phyloP scores from a whole-genome alignment of 106 monocot species.

The Dioscorea alata region DNA sequence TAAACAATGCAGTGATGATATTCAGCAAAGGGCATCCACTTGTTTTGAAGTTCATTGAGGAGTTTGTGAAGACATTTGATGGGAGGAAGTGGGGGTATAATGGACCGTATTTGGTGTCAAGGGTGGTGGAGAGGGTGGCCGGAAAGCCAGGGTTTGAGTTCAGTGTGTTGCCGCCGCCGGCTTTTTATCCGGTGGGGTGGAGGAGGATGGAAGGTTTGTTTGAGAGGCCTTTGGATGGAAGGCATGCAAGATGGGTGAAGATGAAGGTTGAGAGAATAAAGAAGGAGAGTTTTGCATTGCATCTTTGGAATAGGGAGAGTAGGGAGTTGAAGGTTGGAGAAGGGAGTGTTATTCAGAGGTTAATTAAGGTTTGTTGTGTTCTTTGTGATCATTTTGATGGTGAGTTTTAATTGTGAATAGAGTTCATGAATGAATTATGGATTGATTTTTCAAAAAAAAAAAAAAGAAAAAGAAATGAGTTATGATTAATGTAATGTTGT shows the following conservation, averaged over 20 bases:
- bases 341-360: slow-evolving; percentile 52
- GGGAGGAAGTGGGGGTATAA: slow-evolving; percentile 87
- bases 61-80: slow-evolving; percentile 64
- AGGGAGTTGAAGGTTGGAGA: slow-evolving; percentile 36
- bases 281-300: slow-evolving; percentile 49
- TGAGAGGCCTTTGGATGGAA: slow-evolving; percentile 18
- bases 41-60: slow-evolving; percentile 54
- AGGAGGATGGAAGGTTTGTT: slow-evolving; percentile 42
- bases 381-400: slow-evolving; percentile 35
- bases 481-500: no score
- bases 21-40: slow-evolving; percentile 68
- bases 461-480: no score
- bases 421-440: no score
- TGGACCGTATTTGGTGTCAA: slow-evolving; percentile 77
- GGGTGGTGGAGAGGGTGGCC: slow-evolving; percentile 43
- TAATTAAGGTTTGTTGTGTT: slow-evolving; percentile 42
- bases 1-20: slow-evolving; percentile 88
- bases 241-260: slow-evolving; percentile 29
- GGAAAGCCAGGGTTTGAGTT: slow-evolving; percentile 19
- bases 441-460: no score
- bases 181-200: slow-evolving; percentile 82
- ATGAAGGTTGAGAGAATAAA: slow-evolving; percentile 32
- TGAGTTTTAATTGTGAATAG: no score
- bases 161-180: slow-evolving; percentile 40
- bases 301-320: slow-evolving; percentile 79